Evolutionary conservation across 2,329 filamentous ascomycete species (phyloP).

Genomic region (Ambrosiella cleistominuta): DNA sequence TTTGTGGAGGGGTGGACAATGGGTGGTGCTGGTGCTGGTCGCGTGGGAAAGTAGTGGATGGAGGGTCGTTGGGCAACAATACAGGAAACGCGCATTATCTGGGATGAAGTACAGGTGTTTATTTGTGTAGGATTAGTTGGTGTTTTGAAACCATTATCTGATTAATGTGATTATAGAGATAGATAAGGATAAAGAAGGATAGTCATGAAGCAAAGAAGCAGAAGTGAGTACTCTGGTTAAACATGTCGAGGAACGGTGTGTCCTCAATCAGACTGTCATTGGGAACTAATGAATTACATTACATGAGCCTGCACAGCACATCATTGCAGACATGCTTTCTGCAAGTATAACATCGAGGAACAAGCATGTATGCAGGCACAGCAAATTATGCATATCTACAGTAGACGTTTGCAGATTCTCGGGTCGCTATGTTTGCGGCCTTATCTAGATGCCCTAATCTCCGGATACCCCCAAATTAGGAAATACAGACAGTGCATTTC

Average conservation of each 20-base stretch:
- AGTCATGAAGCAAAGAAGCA: too few species aligned
- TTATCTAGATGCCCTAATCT: not conserved
- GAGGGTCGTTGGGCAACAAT: conserved; percentile 1
- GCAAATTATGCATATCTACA: not conserved
- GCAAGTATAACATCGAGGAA: not conserved
- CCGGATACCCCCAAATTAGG: not conserved
- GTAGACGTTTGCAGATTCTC: not conserved
- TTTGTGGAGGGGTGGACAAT: not conserved
- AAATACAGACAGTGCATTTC: not conserved
- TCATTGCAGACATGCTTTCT: not conserved
- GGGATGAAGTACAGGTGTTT: too few species aligned
- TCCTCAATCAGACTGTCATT: too few species aligned
- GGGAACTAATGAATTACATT: too few species aligned
- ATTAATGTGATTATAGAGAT: too few species aligned
- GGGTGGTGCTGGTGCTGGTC: not conserved
- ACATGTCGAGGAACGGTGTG: too few species aligned
- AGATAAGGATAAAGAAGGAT: too few species aligned
- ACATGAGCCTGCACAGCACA: not conserved
- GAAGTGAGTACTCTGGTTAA: too few species aligned
- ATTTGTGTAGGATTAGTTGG: too few species aligned
- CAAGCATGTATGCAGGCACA: not conserved
- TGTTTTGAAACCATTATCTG: too few species aligned
- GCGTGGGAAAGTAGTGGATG: not conserved
- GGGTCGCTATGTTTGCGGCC: not conserved
- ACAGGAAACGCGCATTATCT: not conserved